Conservation (phyloP, 2,329 filamentous ascomycete genomes). For the Talaromyces albobiverticillius region DNA sequence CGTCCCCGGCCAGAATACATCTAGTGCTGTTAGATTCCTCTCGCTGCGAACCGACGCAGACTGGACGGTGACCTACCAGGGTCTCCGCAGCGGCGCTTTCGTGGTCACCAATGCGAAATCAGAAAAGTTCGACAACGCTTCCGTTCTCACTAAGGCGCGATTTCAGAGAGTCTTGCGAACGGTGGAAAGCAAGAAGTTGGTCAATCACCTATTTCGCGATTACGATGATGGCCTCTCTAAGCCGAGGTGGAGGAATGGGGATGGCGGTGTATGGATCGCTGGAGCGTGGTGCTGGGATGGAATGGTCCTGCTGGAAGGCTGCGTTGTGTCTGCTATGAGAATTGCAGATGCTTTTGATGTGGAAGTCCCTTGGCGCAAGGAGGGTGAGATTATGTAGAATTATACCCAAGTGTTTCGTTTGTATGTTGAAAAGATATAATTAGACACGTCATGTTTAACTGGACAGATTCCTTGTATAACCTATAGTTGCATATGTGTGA, state of each 20-base stretch:
- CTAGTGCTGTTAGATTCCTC: neutral
- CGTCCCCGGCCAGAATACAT: neutral
- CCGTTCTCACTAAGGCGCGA: constrained; percentile 43
- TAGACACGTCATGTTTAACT: too few relatives aligned
- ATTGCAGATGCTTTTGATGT: constrained; percentile 50
- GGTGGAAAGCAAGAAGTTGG: constrained; percentile 45
- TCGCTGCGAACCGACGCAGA: constrained; percentile 31
- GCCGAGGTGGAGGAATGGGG: constrained; percentile 51
- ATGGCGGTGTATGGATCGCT: constrained; percentile 53
- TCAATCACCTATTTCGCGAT: constrained; percentile 47
- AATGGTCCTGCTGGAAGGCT: constrained; percentile 62
- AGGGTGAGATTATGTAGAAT: too few relatives aligned
- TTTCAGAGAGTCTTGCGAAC: constrained; percentile 56
- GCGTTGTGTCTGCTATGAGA: constrained; percentile 57
- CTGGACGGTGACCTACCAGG: neutral
- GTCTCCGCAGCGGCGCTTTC: neutral
- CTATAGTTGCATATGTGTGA: too few relatives aligned
- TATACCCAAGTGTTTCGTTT: too few relatives aligned
- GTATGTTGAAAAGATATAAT: too few relatives aligned
- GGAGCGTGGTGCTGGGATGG: constrained; percentile 66
- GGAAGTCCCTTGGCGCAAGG: neutral
- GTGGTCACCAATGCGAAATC: constrained; percentile 55
- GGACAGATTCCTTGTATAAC: too few relatives aligned
- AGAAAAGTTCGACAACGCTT: constrained; percentile 35
- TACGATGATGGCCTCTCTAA: neutral